Evolutionary conservation across 345 rosid species (phyloP).

Genomic region (Hypericum androsaemum): DNA sequence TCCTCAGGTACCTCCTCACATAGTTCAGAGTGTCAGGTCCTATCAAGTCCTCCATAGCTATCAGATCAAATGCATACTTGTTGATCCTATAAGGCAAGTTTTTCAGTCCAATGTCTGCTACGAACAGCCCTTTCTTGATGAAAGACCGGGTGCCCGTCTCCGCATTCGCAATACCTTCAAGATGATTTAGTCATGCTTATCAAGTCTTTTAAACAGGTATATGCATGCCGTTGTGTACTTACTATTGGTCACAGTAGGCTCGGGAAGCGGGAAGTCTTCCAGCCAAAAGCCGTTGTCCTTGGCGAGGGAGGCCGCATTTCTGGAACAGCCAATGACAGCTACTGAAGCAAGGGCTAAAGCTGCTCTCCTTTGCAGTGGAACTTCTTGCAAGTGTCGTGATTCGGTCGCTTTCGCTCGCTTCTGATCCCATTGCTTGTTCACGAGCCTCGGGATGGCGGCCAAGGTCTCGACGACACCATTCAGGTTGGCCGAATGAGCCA

Average conservation of each 20-base stretch:
- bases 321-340: conserved; percentile 26
- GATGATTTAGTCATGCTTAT: too few species aligned
- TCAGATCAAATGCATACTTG: conserved; percentile 65
- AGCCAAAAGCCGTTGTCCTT: conserved; percentile 64
- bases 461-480: conserved; percentile 28
- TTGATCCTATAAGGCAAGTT: conserved; percentile 55
- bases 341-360: conserved; percentile 52
- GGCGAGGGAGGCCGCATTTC: conserved; percentile 36
- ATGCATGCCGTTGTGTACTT: conserved; percentile 12
- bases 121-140: conserved; percentile 49
- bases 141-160: conserved; percentile 66
- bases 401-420: conserved; percentile 24
- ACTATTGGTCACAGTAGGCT: conserved; percentile 63
- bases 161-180: conserved; percentile 55
- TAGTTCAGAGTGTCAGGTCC: conserved; percentile 67
- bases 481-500: conserved; percentile 41
- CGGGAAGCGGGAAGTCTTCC: conserved; percentile 41
- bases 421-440: conserved; percentile 8
- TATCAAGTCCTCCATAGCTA: conserved; percentile 80
- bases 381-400: conserved; percentile 20
- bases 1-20: conserved; percentile 64
- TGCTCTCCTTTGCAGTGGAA: conserved; percentile 40
- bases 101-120: conserved; percentile 51
- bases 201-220: too few species aligned
- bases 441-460: conserved; percentile 20